Evolutionary conservation across 352 stramenopile genomes (phyloP).

Genomic region (Pythium apleroticum): DNA sequence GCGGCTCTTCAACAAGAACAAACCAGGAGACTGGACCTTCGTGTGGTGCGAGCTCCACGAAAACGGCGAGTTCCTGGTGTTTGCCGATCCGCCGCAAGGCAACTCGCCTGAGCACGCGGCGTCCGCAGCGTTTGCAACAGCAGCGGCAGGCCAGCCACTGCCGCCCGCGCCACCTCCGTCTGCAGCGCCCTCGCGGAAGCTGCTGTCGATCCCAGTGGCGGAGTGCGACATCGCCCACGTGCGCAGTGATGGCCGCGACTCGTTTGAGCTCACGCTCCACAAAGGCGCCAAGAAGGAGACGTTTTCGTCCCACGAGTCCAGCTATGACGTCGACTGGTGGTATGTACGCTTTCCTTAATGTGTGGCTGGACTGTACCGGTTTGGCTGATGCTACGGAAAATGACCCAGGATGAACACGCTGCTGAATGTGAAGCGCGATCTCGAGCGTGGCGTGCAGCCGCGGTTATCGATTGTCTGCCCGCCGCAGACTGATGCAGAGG

Average conservation of each 20-base stretch:
- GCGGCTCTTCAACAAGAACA: slow-evolving; percentile 70
- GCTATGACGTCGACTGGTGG: slow-evolving; percentile 88
- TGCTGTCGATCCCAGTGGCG: slow-evolving; percentile 54
- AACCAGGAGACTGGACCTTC: slow-evolving; percentile 73
- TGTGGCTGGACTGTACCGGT: not conserved
- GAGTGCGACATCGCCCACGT: slow-evolving; percentile 81
- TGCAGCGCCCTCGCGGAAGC: slow-evolving; percentile 38
- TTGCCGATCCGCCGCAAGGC: slow-evolving; percentile 43
- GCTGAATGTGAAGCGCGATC: slow-evolving; percentile 71
- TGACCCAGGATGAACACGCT: slow-evolving; percentile 76
- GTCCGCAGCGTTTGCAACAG: not conserved
- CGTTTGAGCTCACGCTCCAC: slow-evolving; percentile 71
- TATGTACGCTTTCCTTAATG: slow-evolving; percentile 26
- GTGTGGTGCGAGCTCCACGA: slow-evolving; percentile 81
- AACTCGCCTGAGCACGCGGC: not conserved
- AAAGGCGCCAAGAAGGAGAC: slow-evolving; percentile 69
- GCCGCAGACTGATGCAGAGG: slow-evolving; percentile 23
- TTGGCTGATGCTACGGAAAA: not conserved
- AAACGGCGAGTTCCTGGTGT: slow-evolving; percentile 67
- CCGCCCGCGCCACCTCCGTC: not conserved
- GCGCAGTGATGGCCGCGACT: slow-evolving; percentile 78
- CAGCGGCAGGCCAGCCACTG: not conserved
- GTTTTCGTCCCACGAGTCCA: slow-evolving; percentile 82
- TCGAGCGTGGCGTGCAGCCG: slow-evolving; percentile 62
- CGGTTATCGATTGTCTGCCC: slow-evolving; percentile 63